Base-by-base conservation (phyloP, 2,329 filamentous ascomycete genomes). In the Aspergillus carbonarius region DNA sequence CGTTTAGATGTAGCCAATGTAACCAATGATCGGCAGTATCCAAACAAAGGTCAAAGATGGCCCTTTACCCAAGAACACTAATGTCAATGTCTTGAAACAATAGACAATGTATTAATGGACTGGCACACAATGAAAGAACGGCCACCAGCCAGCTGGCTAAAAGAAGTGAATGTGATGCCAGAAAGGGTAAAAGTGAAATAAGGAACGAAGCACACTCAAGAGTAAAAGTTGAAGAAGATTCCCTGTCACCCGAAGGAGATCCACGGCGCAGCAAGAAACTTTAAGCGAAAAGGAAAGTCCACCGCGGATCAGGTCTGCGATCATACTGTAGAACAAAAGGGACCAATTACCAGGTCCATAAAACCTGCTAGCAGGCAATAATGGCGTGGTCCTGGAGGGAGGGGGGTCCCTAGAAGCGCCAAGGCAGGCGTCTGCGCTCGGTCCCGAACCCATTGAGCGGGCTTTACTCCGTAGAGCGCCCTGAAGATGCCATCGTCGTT, bases 141-240 rank as follows among this genome's bases (percentile, higher is more conserved):
- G 54, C 42, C 34, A 60, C 57, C 60, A 62, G 54, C 60, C 58
- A 61, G 59, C 60, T 61, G 58, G 60, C 39, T 37, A 40, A 25
- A 46, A 56, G 40, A 42, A 44, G 34, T 52, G 40, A 59, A 52
- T 52, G 32, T 35, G 47, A 12, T 23, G n/a, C 10, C 17, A 9
- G 39, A 51, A 50, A 34, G 15, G 40, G 47, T 30, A 39, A 54
- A 53, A 53, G 51, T 44, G 54, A 50, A 52, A 60, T 50, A 27
- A 60, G 37, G 54, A 23, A 47, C 49, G 25, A 49, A 54, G 40
- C 46, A 54, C 23, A 54, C 18, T 5, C 23, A 51, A 25, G 25
- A n/a, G 44, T 20, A 35, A 52, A 48, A 46, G 55, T 44, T 25
- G 51, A 60, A 44, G 32, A 57, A 56, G 55, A 54, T 53, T 48